Evolutionary conservation across 176 grass and related monocot species (phyloP).

Genomic region (Secale cereale): DNA sequence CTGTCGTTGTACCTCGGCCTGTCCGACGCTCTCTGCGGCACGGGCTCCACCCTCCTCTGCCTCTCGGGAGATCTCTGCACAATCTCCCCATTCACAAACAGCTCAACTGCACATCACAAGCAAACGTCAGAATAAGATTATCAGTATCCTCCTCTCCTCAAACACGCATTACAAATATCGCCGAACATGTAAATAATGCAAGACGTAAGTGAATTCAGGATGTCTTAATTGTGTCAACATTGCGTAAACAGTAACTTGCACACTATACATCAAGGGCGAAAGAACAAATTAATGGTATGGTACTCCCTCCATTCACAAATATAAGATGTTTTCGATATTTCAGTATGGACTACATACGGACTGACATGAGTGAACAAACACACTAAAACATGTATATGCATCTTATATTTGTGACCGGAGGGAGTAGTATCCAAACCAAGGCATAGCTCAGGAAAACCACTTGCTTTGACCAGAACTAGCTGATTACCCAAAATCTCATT

Average conservation of each 20-base stretch:
- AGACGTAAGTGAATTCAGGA: neutral
- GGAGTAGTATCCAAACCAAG: neutral
- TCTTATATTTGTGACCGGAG: no score
- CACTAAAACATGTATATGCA: no score
- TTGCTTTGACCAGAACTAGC: neutral
- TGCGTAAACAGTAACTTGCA: neutral
- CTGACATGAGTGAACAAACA: no score
- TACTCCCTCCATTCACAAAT: no score
- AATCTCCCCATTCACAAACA: neutral
- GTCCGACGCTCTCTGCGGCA: neutral
- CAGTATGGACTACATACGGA: no score
- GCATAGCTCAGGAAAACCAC: neutral
- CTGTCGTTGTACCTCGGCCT: neutral
- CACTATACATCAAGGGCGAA: neutral
- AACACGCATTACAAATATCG: neutral
- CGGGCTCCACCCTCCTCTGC: conserved; percentile 1
- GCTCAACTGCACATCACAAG: neutral
- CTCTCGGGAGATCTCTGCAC: neutral
- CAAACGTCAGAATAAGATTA: neutral
- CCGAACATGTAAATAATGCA: neutral
- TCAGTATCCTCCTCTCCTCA: neutral
- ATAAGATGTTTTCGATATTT: no score
- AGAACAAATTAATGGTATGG: neutral
- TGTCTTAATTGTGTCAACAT: neutral
- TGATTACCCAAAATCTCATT: neutral